A percentile compares a stretch with the other conserved stretches of the same genome.
Evolutionary conservation across 1,139 yeast genomes (phyloP).

Genomic region (Suhomyces kunorum): DNA sequence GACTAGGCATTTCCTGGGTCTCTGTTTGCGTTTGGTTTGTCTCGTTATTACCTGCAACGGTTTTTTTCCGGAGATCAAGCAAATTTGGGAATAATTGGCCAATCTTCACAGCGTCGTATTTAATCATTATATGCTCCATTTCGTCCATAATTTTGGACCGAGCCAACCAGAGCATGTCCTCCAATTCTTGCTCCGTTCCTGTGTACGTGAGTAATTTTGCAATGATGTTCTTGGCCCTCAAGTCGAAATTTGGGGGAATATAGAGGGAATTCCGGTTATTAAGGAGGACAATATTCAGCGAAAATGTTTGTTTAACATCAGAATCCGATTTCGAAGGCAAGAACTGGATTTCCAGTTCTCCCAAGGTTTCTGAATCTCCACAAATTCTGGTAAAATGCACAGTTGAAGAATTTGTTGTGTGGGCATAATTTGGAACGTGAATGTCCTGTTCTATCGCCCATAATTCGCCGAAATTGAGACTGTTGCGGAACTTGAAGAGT

Average conservation of each 20-base stretch:
- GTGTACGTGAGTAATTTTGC: constrained; percentile 12
- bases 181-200: background rate
- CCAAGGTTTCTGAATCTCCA: background rate
- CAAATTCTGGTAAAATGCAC: background rate
- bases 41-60: background rate
- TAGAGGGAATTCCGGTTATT: background rate
- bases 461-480: constrained; percentile 27
- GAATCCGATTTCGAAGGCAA: no score
- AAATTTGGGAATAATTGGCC: constrained; percentile 8
- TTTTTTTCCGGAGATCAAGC: constrained; percentile 5
- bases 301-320: no score
- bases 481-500: constrained; percentile 23
- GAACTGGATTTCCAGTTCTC: constrained; percentile 4
- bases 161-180: constrained; percentile 6
- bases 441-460: constrained; percentile 7
- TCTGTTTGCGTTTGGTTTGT: background rate
- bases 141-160: constrained; percentile 14
- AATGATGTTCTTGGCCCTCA: constrained; percentile 16
- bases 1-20: background rate
- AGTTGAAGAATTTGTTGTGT: background rate
- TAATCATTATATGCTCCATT: constrained; percentile 16
- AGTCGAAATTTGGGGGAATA: constrained; percentile 13
- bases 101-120: constrained; percentile 12
- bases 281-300: no score
- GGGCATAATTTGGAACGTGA: background rate